A percentile compares a stretch with the other conserved stretches of the same genome.
phyloP scores from a whole-genome alignment of 768 basidiomycete genomes.

The Chalciporus piperatus region DNA sequence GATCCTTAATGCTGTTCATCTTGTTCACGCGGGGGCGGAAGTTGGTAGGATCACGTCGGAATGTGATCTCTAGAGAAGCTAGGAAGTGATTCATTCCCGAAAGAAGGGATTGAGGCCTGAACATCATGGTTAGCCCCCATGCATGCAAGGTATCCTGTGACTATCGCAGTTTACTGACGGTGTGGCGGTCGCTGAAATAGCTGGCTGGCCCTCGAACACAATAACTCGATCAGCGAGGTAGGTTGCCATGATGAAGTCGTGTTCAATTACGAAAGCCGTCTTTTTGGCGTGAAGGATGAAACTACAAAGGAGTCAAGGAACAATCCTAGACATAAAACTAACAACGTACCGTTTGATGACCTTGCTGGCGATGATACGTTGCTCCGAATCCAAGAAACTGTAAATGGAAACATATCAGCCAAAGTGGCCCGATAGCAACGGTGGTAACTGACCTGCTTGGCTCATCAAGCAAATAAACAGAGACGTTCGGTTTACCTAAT shows the following conservation, averaged over 20 bases:
- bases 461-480: conserved; percentile 95
- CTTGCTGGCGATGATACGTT: conserved; percentile 97
- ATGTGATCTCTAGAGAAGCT: conserved; percentile 93
- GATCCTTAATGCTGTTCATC: conserved; percentile 77
- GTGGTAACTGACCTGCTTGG: conserved; percentile 63
- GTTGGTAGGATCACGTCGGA: conserved; percentile 96
- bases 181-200: conserved; percentile 83
- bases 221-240: conserved; percentile 98
- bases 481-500: conserved; percentile 69
- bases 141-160: neutral
- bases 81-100: conserved; percentile 99
- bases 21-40: conserved; percentile 90
- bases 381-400: conserved; percentile 96
- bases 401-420: conserved; percentile 2
- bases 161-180: conserved; percentile 53
- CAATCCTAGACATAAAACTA: neutral
- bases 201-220: conserved; percentile 86
- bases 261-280: conserved; percentile 98
- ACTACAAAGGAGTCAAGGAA: conserved; percentile 33
- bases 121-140: neutral
- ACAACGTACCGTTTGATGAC: conserved; percentile 85
- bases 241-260: conserved; percentile 99
- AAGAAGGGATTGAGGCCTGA: conserved; percentile 87
- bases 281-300: conserved; percentile 97
- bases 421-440: neutral